phyloP scores from a whole-genome alignment of 148 eudicot species.

The Vaccinium corymbosum region DNA sequence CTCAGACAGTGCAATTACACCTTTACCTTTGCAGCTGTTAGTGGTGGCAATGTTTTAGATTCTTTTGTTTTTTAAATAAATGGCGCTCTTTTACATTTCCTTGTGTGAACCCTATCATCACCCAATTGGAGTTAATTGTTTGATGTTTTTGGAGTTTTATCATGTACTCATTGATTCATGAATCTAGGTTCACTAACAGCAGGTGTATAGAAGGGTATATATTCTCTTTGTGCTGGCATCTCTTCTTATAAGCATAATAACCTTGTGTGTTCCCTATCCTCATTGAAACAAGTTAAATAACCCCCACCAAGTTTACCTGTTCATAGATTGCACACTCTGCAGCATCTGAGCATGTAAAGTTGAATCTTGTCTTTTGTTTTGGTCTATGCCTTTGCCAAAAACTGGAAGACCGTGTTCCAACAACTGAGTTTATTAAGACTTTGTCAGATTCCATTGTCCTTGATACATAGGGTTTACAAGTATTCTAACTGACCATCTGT shows the following conservation, averaged over 20 bases:
- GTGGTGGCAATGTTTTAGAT: neutral
- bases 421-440: neutral
- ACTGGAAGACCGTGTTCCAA: neutral
- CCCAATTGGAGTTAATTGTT: neutral
- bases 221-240: neutral
- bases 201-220: neutral
- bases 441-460: neutral
- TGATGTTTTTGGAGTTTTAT: neutral
- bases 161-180: neutral
- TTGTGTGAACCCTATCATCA: neutral
- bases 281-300: neutral
- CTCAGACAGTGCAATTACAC: neutral
- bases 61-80: neutral
- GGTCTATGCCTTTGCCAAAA: neutral
- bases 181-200: neutral
- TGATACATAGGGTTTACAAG: neutral
- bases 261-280: neutral
- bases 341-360: neutral
- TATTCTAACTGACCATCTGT: neutral
- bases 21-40: neutral
- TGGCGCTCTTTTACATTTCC: neutral
- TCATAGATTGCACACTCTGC: neutral
- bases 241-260: neutral
- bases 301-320: neutral
- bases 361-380: neutral